A percentile compares a stretch with the other conserved stretches of the same genome.
These are phyloP conservation scores for Inga leiocalycina DNA, from an alignment of 306 rosid species.

Conservation along the genomic window DNA sequence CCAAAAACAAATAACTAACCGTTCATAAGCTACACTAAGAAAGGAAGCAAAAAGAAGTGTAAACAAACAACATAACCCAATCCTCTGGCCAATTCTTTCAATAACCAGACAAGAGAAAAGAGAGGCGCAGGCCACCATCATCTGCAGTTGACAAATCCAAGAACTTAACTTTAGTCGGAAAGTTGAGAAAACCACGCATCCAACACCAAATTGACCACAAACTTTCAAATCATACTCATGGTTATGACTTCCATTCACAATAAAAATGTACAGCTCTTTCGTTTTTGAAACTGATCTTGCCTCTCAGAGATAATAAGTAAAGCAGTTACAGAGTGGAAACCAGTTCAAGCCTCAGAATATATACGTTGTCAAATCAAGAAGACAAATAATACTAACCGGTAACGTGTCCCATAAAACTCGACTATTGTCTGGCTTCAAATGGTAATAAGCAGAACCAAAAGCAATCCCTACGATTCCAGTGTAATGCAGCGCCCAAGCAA, in stretches of 20 bases:
- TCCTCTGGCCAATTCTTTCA: slow-evolving; percentile 59
- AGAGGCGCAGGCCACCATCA: slow-evolving; percentile 64
- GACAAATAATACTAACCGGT: slow-evolving; percentile 51
- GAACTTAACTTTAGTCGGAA: not conserved
- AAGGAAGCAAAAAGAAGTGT: slow-evolving; percentile 48
- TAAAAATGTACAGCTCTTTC: not conserved
- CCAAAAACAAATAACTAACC: slow-evolving; percentile 36
- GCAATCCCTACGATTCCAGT: slow-evolving; percentile 58
- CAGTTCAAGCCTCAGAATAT: slow-evolving; percentile 2
- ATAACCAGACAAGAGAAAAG: slow-evolving; percentile 60
- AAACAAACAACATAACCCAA: slow-evolving; percentile 51
- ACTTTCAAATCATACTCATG: not conserved
- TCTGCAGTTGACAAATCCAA: slow-evolving; percentile 48
- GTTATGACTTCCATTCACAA: slow-evolving; percentile 5
- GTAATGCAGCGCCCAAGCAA: slow-evolving; percentile 58
- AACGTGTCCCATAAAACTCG: slow-evolving; percentile 67
- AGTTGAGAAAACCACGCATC: not conserved
- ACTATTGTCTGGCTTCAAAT: slow-evolving; percentile 57
- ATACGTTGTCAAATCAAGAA: slow-evolving; percentile 22
- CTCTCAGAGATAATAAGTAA: slow-evolving; percentile 9
- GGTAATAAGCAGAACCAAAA: slow-evolving; percentile 71
- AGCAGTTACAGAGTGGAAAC: slow-evolving; percentile 10
- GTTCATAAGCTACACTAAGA: slow-evolving; percentile 48
- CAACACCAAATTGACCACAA: not conserved
- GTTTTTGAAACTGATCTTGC: not conserved